Percentiles rank a stretch among this genome's conserved stretches.
These are phyloP conservation scores for Tylopilus sp. DNA, from an alignment of 1,284 basidiomycete species.

Conservation along the genomic window DNA sequence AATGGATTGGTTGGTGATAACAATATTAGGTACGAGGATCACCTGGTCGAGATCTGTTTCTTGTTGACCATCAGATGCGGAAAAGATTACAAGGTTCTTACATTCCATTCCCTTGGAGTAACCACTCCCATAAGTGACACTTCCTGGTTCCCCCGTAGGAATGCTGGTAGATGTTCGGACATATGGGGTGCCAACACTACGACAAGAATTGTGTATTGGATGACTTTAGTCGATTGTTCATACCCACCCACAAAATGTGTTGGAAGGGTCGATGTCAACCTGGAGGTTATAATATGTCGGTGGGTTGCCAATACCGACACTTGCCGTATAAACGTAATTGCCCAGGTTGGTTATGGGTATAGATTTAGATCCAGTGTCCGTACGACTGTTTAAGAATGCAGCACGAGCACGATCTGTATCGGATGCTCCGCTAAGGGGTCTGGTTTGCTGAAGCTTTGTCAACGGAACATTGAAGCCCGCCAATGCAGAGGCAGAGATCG, in stretches of 20 bases:
- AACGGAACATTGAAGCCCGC: conserved; percentile 10
- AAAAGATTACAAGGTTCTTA: neutral
- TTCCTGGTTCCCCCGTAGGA: conserved; percentile 24
- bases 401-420: conserved; percentile 27
- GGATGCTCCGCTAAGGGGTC: conserved; percentile 19
- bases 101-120: conserved; percentile 27
- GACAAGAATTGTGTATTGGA: neutral
- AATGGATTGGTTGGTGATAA: conserved; percentile 26
- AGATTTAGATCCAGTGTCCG: neutral
- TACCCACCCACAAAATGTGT: conserved; percentile 34
- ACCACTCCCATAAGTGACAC: conserved; percentile 25
- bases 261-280: conserved; percentile 37
- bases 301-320: conserved; percentile 27
- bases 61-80: neutral
- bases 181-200: conserved; percentile 20
- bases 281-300: conserved; percentile 26
- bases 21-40: conserved; percentile 16
- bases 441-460: conserved; percentile 7
- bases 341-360: conserved; percentile 21
- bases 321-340: conserved; percentile 20
- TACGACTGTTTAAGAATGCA: conserved; percentile 7
- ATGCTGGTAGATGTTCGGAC: conserved; percentile 23
- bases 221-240: neutral
- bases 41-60: conserved; percentile 24
- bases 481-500: conserved; percentile 14